Base-by-base conservation (phyloP, 1,284 basidiomycete genomes). In the Peniophora sp. region DNA sequence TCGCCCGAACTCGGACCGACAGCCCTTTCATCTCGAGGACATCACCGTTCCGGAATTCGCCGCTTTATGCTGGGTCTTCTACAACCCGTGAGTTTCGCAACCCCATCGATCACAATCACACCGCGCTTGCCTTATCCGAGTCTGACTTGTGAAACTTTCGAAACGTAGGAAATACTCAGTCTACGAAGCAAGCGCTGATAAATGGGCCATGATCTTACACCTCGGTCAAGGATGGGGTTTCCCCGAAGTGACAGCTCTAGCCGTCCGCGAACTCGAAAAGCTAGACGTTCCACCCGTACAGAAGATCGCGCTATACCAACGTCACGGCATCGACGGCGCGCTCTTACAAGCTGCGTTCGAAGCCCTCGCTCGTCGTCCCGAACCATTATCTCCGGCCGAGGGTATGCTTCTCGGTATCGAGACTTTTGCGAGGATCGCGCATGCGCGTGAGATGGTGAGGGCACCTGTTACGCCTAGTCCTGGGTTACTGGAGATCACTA, bases 51-150 rank as follows among this genome's bases (percentile, higher is more conserved):
- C 67, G 0, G 78, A 83, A 2, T 85, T 87, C 51, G 71, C 72
- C 0, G 68, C 70, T 2, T 76, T 87, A 19, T 58, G 85, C 0
- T 85, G 83, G 83, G 77, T 87, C 0, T 86, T 85, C 63, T 87
- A 86, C 45, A 80, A 84, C 46, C 74, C 74, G 82, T 85, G 59
- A 59, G 79, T 73, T 38, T 34, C 23, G 20, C 45, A 6, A 1
- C 25, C 49, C 16, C 11, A 38, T 9, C 19, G 23, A 14, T 2
- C 3, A 8, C n/a, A n/a, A n/a, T n/a, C 17, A 36, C 34, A 36
- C 34, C 34, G 10, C 34, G 34, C 34, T 36, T 10, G n/a, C 34
- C n/a, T 10, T 10, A 36, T n/a, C n/a, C 16, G 5, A n/a, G 8
- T 32, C 27, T 32, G 12, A 6, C 27, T 32, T 32, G 12, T 32